Percentiles rank a stretch among this genome's conserved stretches.
Conservation (phyloP, 768 basidiomycete genomes). For the Mycena indigotica region DNA sequence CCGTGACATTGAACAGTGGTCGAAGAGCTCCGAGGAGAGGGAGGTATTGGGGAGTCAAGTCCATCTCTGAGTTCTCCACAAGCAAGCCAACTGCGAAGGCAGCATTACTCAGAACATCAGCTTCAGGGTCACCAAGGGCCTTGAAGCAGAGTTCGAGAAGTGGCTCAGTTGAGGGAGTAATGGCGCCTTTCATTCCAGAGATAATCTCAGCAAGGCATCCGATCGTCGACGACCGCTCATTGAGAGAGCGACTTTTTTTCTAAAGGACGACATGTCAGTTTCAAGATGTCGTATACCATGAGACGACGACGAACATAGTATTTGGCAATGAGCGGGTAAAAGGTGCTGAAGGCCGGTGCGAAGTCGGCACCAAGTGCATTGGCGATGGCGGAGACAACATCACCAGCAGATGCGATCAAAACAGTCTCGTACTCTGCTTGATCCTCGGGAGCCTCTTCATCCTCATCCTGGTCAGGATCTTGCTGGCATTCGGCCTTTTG, state of each 20-base stretch:
- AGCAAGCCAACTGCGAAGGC: constrained; percentile 93
- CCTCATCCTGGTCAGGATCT: constrained; percentile 90
- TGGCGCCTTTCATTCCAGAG: constrained; percentile 81
- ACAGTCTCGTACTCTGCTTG: constrained; percentile 97
- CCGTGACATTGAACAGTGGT: constrained; percentile 72
- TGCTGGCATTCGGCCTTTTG: constrained; percentile 96
- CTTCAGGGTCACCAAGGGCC: constrained; percentile 79
- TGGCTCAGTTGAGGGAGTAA: constrained; percentile 82
- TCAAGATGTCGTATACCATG: neutral
- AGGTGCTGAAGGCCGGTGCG: constrained; percentile 75
- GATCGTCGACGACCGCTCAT: constrained; percentile 90
- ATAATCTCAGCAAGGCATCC: constrained; percentile 96
- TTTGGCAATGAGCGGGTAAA: constrained; percentile 87
- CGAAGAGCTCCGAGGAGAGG: constrained; percentile 77
- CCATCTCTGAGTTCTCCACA: constrained; percentile 80
- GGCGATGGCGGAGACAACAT: constrained; percentile 89
- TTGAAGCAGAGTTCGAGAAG: constrained; percentile 84
- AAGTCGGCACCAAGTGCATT: constrained; percentile 86
- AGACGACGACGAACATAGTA: constrained; percentile 67
- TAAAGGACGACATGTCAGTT: constrained; percentile 33
- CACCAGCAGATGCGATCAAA: constrained; percentile 89
- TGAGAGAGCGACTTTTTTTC: constrained; percentile 85
- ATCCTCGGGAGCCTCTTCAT: constrained; percentile 82
- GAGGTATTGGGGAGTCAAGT: constrained; percentile 81
- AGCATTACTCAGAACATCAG: constrained; percentile 96